These are phyloP conservation scores for Lolium perenne DNA, from an alignment of 176 grass and related monocot genomes.

Conservation along the genomic window DNA sequence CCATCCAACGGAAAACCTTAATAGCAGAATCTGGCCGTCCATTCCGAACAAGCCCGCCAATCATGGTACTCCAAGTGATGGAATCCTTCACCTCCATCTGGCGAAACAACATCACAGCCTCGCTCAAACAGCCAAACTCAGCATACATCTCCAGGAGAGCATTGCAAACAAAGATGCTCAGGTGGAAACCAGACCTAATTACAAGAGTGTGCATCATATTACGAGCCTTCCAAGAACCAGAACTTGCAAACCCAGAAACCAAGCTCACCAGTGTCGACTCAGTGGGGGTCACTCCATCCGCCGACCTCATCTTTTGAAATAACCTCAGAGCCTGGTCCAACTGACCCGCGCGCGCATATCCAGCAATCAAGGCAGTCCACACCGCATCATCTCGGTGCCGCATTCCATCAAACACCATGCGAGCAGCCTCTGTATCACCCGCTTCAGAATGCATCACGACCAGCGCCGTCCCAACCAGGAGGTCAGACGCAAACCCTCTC, in stretches of 20 bases:
- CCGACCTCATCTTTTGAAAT: constrained; percentile 52
- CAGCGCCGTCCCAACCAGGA: constrained; percentile 62
- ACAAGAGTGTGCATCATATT: constrained; percentile 42
- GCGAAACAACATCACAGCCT: constrained; percentile 54
- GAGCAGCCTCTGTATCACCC: constrained; percentile 43
- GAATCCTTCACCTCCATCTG: constrained; percentile 65
- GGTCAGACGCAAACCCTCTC: constrained; percentile 49
- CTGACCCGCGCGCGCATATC: constrained; percentile 42
- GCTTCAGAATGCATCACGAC: constrained; percentile 51
- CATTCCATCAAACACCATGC: constrained; percentile 67
- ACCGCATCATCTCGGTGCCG: constrained; percentile 45
- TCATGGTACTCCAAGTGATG: constrained; percentile 70
- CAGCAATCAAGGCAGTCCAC: constrained; percentile 66
- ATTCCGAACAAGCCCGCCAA: constrained; percentile 64
- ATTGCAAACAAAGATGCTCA: constrained; percentile 51
- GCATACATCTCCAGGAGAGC: constrained; percentile 63
- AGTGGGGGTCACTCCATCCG: constrained; percentile 19
- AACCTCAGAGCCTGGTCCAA: constrained; percentile 43
- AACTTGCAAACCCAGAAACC: constrained; percentile 48
- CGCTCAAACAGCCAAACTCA: constrained; percentile 44
- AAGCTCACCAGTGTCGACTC: constrained; percentile 64
- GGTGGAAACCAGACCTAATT: constrained; percentile 55
- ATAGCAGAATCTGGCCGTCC: constrained; percentile 41
- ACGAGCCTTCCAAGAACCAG: constrained; percentile 9
- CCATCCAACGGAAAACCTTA: constrained; percentile 58